These are phyloP conservation scores for Auricularia sp. DNA, from an alignment of 768 basidiomycete species.

Conservation along the genomic window DNA sequence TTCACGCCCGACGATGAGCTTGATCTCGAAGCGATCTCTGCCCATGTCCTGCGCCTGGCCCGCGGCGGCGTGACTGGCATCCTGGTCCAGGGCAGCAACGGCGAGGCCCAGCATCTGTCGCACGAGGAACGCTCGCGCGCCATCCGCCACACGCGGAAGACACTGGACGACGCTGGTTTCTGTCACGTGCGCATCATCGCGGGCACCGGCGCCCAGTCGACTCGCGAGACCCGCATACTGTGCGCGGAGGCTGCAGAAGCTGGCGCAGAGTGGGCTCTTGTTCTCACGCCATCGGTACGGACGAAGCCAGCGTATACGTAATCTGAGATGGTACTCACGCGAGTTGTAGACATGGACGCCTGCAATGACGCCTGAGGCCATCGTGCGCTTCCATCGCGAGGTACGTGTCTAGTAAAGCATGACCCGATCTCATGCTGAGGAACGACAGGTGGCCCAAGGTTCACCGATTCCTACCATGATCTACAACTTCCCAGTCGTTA, in stretches of 20 bases:
- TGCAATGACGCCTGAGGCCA: conserved; percentile 51
- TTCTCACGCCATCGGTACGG: conserved; percentile 49
- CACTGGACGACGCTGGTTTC: conserved; percentile 65
- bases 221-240: conserved; percentile 61
- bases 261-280: conserved; percentile 72
- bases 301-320: too few species aligned
- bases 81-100: conserved; percentile 64
- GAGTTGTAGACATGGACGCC: conserved; percentile 40
- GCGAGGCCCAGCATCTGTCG: conserved; percentile 67
- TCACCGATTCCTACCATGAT: conserved; percentile 66
- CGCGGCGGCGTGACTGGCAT: conserved; percentile 67
- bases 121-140: conserved; percentile 57
- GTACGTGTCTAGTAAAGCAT: conserved; percentile 22
- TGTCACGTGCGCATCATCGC: conserved; percentile 60
- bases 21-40: conserved; percentile 53
- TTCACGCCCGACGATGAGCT: conserved; percentile 60
- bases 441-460: conserved; percentile 49
- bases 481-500: conserved; percentile 71
- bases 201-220: conserved; percentile 75
- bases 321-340: conserved; percentile 17
- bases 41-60: conserved; percentile 67
- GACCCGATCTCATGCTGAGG: not conserved
- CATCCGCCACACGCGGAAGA: conserved; percentile 55
- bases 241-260: conserved; percentile 67
- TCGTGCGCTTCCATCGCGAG: conserved; percentile 56